Evolutionary conservation across 176 grass and related monocot species (phyloP), one percentile per base, ranked within the genome.

Genomic region (Triticum dicoccoides): DNA sequence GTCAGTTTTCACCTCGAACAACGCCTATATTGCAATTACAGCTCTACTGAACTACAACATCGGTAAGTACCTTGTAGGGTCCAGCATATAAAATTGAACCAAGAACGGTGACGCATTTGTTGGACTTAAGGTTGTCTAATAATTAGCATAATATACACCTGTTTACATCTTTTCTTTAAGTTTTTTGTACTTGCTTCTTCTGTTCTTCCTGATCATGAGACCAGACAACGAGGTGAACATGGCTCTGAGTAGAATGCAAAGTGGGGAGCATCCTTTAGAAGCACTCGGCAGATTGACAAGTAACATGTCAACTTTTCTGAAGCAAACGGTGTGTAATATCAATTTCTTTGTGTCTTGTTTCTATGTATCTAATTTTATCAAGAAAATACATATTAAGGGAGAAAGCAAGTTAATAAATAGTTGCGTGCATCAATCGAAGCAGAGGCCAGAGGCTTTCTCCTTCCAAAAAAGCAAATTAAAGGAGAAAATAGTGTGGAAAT

Each of bases 21-120:
- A 65, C 2, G 35, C 88, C 44, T 80, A 65, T 35, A 85, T 94
- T 73, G 47, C 87, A 75, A 69, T 94, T 63, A 78, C 83, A 77
- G 80, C 75, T 90, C 82, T 94, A 75, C 34, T 91, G 72, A 85
- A 90, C 72, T 87, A 89, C 77, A 94, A 86, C 83, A 87, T 92
- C 8, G 84, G 92, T 94, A 87, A 84, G 87, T 56, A 49, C 29
- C 32, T 37, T 24, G 2, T n/a, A 80, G 27, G 32, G 61, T 69
- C 8, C 35, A 39, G 24, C 71, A 27, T 20, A 69, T n/a, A 81
- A 44, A 30, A 66, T 44, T 44, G 18, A 11, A 58, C 17, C 7
- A 76, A 3, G 47, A 41, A 14, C 0, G 30, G 11, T 27, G 12
- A 38, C 23, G 11, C 1, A 37, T 84, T 63, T 42, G 41, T 10